A percentile compares a stretch with the other conserved stretches of the same genome.
Conservation (phyloP, 371 early-diverging fungal genomes). For the Nematocida homosporus region DNA sequence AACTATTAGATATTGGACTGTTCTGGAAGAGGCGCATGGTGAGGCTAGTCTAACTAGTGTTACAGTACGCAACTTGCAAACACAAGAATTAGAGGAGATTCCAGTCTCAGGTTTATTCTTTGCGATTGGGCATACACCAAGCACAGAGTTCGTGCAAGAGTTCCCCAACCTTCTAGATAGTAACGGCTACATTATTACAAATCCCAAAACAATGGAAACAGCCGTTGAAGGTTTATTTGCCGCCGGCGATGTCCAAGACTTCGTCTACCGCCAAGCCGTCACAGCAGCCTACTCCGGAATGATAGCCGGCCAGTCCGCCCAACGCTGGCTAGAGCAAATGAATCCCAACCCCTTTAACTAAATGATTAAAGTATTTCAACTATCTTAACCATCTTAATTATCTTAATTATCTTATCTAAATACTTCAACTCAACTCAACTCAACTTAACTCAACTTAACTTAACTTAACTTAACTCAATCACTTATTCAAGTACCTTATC, state of each 20-base stretch:
- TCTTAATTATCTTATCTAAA: too few relatives aligned
- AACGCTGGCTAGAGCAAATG: neutral
- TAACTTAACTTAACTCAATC: too few relatives aligned
- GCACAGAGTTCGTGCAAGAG: constrained; percentile 69
- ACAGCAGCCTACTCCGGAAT: constrained; percentile 71
- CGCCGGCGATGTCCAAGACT: constrained; percentile 94
- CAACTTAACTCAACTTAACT: too few relatives aligned
- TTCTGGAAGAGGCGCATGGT: constrained; percentile 73
- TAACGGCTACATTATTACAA: constrained; percentile 79
- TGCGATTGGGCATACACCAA: constrained; percentile 93
- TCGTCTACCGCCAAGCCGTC: constrained; percentile 79
- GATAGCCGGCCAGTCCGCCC: constrained; percentile 54
- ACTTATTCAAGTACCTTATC: too few relatives aligned
- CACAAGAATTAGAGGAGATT: constrained; percentile 68
- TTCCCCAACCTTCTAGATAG: constrained; percentile 71
- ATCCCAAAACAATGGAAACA: constrained; percentile 72
- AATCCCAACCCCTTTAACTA: too few relatives aligned
- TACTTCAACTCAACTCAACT: too few relatives aligned
- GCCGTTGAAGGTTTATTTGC: constrained; percentile 85
- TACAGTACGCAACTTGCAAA: constrained; percentile 66
- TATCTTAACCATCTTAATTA: too few relatives aligned
- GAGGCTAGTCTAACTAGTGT: constrained; percentile 68
- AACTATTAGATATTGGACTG: constrained; percentile 80
- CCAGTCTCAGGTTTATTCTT: constrained; percentile 86
- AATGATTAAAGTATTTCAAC: too few relatives aligned